A percentile compares a stretch with the other conserved stretches of the same genome.
Conservation (phyloP, 257 asterid species). For the Cordia subcordata region DNA sequence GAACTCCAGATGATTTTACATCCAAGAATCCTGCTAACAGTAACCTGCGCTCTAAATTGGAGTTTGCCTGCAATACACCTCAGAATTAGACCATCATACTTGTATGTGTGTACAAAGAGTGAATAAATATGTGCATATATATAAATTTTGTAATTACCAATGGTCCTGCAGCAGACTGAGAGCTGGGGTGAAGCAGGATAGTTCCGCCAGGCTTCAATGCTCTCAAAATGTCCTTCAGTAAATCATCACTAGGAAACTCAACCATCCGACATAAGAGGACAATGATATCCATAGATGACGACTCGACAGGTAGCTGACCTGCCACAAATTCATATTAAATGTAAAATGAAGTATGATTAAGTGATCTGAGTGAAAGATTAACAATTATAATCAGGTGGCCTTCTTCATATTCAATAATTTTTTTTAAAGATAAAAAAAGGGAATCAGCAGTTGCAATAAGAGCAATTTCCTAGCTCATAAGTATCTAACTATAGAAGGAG, state of each 20-base stretch:
- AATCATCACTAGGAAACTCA: constrained; percentile 49
- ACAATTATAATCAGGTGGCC: neutral
- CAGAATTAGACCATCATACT: neutral
- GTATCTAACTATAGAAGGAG: too few species aligned
- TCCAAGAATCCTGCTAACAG: constrained; percentile 80
- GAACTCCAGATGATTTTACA: constrained; percentile 39
- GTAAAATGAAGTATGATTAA: neutral
- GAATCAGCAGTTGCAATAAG: too few species aligned
- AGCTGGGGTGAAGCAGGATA: constrained; percentile 34
- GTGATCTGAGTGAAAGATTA: neutral
- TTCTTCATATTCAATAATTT: neutral
- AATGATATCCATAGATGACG: constrained; percentile 53
- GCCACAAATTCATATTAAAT: constrained; percentile 18
- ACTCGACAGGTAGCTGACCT: constrained; percentile 51
- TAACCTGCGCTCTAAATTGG: constrained; percentile 66
- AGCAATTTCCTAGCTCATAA: too few species aligned
- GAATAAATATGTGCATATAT: too few species aligned
- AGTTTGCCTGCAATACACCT: constrained; percentile 38
- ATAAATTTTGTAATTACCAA: constrained; percentile 24
- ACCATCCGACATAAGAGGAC: constrained; percentile 42
- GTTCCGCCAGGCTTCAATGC: constrained; percentile 75
- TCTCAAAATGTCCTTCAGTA: constrained; percentile 49
- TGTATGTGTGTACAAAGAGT: neutral
- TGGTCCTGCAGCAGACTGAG: constrained; percentile 34
- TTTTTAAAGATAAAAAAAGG: too few species aligned